Percentiles rank a stretch among this genome's conserved stretches.
These are phyloP conservation scores for Talaromyces rugulosus DNA, from an alignment of 2,329 filamentous ascomycete genomes.

Conservation along the genomic window DNA sequence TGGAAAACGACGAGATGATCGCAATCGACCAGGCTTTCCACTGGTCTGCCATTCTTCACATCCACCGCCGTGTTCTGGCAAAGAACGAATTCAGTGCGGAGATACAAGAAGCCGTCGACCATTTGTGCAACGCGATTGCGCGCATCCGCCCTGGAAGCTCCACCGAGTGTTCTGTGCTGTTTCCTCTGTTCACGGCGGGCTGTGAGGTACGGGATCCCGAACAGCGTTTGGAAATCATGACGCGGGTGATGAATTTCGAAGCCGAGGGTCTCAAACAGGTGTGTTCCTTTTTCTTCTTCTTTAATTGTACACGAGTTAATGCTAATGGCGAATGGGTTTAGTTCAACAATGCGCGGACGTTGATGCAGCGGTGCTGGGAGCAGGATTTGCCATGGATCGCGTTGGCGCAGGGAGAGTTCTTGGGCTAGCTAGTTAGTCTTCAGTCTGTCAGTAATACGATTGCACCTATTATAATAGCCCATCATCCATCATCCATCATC, in stretches of 20 bases:
- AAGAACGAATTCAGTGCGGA: constrained; percentile 53
- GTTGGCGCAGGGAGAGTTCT: constrained; percentile 35
- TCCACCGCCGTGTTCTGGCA: constrained; percentile 68
- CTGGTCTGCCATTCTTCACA: constrained; percentile 71
- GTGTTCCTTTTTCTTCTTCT: constrained; percentile 19
- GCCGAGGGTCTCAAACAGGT: constrained; percentile 74
- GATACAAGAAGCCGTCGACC: constrained; percentile 60
- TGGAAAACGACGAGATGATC: constrained; percentile 46
- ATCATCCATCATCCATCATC: neutral
- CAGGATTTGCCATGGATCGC: constrained; percentile 35
- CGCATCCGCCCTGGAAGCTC: constrained; percentile 62
- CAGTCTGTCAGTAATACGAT: neutral
- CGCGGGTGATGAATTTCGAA: constrained; percentile 64
- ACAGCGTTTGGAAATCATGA: constrained; percentile 59
- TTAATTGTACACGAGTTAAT: neutral
- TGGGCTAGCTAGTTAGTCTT: constrained; percentile 24
- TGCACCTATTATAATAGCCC: too few species aligned
- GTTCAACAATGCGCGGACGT: constrained; percentile 37
- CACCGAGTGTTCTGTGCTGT: constrained; percentile 70
- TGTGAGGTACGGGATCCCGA: constrained; percentile 61
- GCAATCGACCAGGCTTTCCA: constrained; percentile 76
- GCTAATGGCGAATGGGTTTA: constrained; percentile 13
- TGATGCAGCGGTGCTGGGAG: constrained; percentile 40
- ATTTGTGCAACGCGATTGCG: constrained; percentile 60
- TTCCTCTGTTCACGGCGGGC: constrained; percentile 79